These are phyloP conservation scores for Torrubiellomyces zombiae DNA, from an alignment of 2,329 filamentous ascomycete genomes.

Conservation along the genomic window DNA sequence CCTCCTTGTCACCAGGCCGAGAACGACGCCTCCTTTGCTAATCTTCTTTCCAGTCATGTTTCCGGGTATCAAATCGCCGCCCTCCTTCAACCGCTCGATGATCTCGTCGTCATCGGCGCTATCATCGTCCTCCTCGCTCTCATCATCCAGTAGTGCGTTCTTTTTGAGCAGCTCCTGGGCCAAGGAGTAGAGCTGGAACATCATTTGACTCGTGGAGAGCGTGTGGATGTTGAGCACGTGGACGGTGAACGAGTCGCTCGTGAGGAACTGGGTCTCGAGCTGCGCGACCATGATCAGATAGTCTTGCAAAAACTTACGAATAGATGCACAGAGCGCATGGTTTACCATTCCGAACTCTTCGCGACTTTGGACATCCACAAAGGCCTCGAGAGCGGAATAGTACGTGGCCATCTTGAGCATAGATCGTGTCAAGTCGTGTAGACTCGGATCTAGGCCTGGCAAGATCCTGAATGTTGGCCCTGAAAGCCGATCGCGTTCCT, in stretches of 20 bases:
- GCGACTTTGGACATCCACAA: slow-evolving; percentile 84
- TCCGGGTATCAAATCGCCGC: slow-evolving; percentile 63
- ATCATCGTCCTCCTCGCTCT: slow-evolving; percentile 52
- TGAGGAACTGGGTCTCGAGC: slow-evolving; percentile 82
- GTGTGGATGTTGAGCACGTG: slow-evolving; percentile 88
- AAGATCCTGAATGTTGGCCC: slow-evolving; percentile 70
- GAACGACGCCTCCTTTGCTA: slow-evolving; percentile 92
- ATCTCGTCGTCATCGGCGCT: slow-evolving; percentile 77
- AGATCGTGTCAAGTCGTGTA: slow-evolving; percentile 70
- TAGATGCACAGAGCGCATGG: slow-evolving; percentile 88
- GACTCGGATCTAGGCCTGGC: slow-evolving; percentile 73
- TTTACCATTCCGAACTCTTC: slow-evolving; percentile 91
- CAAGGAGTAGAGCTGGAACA: slow-evolving; percentile 76
- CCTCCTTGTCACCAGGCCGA: slow-evolving; percentile 70
- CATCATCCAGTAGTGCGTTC: slow-evolving; percentile 75
- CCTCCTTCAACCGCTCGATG: slow-evolving; percentile 73
- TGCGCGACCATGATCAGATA: slow-evolving; percentile 88
- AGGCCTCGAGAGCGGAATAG: slow-evolving; percentile 79
- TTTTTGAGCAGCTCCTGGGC: slow-evolving; percentile 76
- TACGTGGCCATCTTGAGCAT: slow-evolving; percentile 93
- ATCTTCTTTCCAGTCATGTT: slow-evolving; percentile 76
- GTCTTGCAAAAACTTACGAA: slow-evolving; percentile 80
- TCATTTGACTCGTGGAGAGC: slow-evolving; percentile 77
- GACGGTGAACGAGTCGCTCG: slow-evolving; percentile 74
- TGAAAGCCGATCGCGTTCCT: slow-evolving; percentile 73